Evolutionary conservation across 2,329 filamentous ascomycete species (phyloP).

Genomic region (Beauveria pseudobassiana): DNA sequence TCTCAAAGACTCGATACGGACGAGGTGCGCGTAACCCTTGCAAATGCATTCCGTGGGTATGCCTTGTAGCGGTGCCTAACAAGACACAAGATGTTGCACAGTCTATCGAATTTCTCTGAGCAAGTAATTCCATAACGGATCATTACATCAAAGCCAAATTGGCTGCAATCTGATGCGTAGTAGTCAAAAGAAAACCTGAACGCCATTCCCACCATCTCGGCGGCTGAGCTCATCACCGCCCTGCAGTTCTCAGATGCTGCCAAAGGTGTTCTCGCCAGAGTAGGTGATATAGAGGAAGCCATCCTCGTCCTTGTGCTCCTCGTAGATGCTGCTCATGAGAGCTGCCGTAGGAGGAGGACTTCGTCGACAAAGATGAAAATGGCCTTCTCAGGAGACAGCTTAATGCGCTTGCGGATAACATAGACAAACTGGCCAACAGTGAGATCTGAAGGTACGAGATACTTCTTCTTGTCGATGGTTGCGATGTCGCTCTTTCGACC

Average conservation of each 20-base stretch:
- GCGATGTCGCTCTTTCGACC: conserved; percentile 98
- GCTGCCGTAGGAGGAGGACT: conserved; percentile 90
- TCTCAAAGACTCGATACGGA: not conserved
- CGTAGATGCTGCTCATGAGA: conserved; percentile 98
- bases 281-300: conserved; percentile 98
- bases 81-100: not conserved
- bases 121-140: not conserved
- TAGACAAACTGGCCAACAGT: conserved; percentile 99
- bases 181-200: conserved; percentile 24
- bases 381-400: conserved; percentile 98
- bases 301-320: conserved; percentile 90
- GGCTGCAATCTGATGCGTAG: conserved; percentile 3
- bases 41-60: not conserved
- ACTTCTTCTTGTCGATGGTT: conserved; percentile 99
- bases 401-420: conserved; percentile 99
- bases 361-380: conserved; percentile 99
- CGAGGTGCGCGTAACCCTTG: not conserved
- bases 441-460: conserved; percentile 92
- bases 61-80: not conserved
- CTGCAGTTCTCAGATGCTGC: conserved; percentile 26
- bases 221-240: not conserved
- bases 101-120: not conserved
- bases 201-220: conserved; percentile 23
- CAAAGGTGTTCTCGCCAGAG: conserved; percentile 99
- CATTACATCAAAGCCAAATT: conserved; percentile 8